phyloP scores from a whole-genome alignment of 1,284 basidiomycete genomes.

The Porogramme epimiltina region DNA sequence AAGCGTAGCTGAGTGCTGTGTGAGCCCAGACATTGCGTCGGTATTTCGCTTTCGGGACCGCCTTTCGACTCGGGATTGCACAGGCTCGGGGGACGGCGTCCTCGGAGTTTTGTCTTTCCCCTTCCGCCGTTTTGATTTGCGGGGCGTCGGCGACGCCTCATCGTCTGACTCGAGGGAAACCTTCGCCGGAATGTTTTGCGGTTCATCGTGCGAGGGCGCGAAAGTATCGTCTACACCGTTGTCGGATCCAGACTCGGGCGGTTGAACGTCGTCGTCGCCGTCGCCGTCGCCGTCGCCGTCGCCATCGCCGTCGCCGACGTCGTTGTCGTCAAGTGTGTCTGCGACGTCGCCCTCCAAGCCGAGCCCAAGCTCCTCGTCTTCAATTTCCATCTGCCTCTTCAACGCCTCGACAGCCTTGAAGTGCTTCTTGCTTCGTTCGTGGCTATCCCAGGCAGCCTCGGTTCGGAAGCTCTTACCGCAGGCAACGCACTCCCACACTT shows the following conservation, averaged over 20 bases:
- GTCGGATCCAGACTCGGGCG: background rate
- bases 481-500: conserved; percentile 95
- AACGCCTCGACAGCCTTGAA: conserved; percentile 83
- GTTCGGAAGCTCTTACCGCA: conserved; percentile 91
- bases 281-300: background rate
- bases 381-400: conserved; percentile 73
- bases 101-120: too few relatives aligned
- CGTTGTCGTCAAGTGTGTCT: conserved; percentile 25
- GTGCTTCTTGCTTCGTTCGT: conserved; percentile 96
- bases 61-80: too few relatives aligned
- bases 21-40: too few relatives aligned
- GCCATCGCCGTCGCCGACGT: background rate
- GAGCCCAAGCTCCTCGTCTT: conserved; percentile 67
- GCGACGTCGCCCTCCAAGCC: conserved; percentile 26
- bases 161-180: too few relatives aligned
- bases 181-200: conserved; percentile 20
- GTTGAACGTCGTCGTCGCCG: background rate
- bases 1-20: conserved; percentile 1
- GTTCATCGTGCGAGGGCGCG: conserved; percentile 2
- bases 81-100: too few relatives aligned
- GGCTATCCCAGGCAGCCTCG: conserved; percentile 95
- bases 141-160: too few relatives aligned
- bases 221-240: background rate
- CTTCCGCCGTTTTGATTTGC: too few relatives aligned
- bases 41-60: too few relatives aligned